These are phyloP conservation scores for Cylindrotheca fusiformis DNA, from an alignment of 108 stramenopile genomes.

Conservation along the genomic window DNA sequence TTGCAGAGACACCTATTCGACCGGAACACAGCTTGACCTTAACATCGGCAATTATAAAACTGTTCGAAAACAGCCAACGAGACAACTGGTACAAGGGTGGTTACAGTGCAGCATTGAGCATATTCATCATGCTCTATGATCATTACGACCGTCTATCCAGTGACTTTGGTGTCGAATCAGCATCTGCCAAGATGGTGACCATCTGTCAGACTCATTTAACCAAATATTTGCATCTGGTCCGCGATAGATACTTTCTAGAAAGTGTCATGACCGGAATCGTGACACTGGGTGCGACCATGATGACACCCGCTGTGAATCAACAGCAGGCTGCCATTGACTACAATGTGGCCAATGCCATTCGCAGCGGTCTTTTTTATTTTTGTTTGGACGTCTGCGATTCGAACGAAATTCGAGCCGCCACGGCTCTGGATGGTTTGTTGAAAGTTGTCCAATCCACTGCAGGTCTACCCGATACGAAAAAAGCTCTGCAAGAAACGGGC, in stretches of 20 bases:
- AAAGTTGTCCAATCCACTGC: not conserved
- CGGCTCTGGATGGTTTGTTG: constrained; percentile 14
- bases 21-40: constrained; percentile 14
- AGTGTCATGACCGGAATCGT: constrained; percentile 22
- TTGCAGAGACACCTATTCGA: constrained; percentile 23
- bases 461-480: constrained; percentile 15
- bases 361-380: constrained; percentile 22
- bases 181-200: constrained; percentile 20
- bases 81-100: constrained; percentile 33
- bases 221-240: not conserved
- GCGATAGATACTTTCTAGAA: constrained; percentile 25
- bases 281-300: constrained; percentile 11
- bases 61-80: constrained; percentile 7
- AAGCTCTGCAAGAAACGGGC: constrained; percentile 12
- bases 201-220: constrained; percentile 14
- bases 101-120: constrained; percentile 15
- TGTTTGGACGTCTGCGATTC: constrained; percentile 26
- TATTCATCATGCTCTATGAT: constrained; percentile 34
- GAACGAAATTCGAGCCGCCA: constrained; percentile 12
- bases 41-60: not conserved
- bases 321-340: constrained; percentile 34
- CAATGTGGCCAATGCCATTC: constrained; percentile 32
- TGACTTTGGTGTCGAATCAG: constrained; percentile 25
- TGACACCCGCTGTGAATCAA: constrained; percentile 17
- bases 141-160: constrained; percentile 22